These are phyloP conservation scores for Alternaria rosae DNA, from an alignment of 2,329 filamentous ascomycete species.

Conservation along the genomic window DNA sequence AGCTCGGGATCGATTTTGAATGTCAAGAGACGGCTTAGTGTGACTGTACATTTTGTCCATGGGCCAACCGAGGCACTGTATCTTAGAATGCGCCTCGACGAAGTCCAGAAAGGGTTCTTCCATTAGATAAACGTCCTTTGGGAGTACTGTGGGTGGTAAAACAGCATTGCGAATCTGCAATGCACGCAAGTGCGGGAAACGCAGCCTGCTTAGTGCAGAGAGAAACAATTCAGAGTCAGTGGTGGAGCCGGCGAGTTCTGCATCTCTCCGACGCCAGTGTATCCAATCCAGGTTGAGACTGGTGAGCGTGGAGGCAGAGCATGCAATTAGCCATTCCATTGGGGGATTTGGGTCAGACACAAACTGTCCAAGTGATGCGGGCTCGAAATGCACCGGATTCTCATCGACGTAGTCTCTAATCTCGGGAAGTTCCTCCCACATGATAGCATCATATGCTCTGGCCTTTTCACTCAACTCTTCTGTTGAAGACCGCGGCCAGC, in stretches of 20 bases:
- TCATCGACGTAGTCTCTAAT: conserved; percentile 31
- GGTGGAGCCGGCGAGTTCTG: conserved; percentile 6
- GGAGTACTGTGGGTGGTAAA: conserved; percentile 46
- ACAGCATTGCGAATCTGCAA: conserved; percentile 58
- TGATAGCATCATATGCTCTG: conserved; percentile 31
- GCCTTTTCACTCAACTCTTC: conserved; percentile 27
- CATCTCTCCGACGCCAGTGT: conserved; percentile 37
- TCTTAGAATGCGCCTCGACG: conserved; percentile 54
- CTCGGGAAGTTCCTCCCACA: conserved; percentile 37
- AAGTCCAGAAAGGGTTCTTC: conserved; percentile 52
- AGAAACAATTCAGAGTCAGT: conserved; percentile 25
- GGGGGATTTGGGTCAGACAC: conserved; percentile 17
- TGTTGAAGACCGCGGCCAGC: conserved; percentile 3
- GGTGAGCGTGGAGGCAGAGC: conserved; percentile 37
- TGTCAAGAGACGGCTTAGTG: conserved; percentile 28
- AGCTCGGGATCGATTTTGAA: conserved; percentile 29
- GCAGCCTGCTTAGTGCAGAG: conserved; percentile 41
- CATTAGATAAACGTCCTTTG: conserved; percentile 47
- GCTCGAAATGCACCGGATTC: conserved; percentile 12
- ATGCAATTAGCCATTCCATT: conserved; percentile 26
- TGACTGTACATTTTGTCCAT: conserved; percentile 55
- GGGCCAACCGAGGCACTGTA: conserved; percentile 57
- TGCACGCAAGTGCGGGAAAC: conserved; percentile 54
- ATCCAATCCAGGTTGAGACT: conserved; percentile 48
- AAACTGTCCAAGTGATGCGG: background rate